A percentile compares a stretch with the other conserved stretches of the same genome.
Conservation (phyloP, 129 eudicot genomes). For the Centrapalus pauciflorus region DNA sequence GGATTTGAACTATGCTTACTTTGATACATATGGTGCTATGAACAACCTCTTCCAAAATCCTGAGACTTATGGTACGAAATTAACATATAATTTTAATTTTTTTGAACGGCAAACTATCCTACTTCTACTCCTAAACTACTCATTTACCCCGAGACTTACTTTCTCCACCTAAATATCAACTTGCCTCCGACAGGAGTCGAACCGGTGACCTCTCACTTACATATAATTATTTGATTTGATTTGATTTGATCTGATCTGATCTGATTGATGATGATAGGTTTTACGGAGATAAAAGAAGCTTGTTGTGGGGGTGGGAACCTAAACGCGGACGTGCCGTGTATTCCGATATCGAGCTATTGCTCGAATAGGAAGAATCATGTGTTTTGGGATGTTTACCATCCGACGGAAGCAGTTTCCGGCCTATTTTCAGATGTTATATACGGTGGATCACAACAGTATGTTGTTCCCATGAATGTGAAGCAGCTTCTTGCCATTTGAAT, state of each 20-base stretch:
- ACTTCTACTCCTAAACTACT: too few relatives aligned
- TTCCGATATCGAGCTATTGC: conserved; percentile 52
- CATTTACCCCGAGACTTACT: too few relatives aligned
- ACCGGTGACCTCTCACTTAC: too few relatives aligned
- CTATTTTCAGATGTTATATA: conserved; percentile 35
- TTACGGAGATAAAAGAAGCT: conserved; percentile 66
- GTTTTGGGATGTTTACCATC: conserved; percentile 85
- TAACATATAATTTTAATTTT: background rate
- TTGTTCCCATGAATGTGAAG: conserved; percentile 47
- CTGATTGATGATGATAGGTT: conserved; percentile 37
- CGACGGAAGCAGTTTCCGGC: conserved; percentile 54
- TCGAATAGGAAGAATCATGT: conserved; percentile 46
- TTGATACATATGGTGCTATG: conserved; percentile 56
- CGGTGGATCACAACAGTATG: conserved; percentile 31
- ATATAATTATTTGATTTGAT: too few relatives aligned
- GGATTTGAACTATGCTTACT: conserved; percentile 47
- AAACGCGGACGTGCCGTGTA: conserved; percentile 53
- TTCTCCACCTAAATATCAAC: too few relatives aligned
- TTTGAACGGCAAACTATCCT: too few relatives aligned
- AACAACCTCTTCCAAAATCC: conserved; percentile 44
- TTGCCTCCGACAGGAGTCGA: too few relatives aligned
- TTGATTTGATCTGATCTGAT: background rate
- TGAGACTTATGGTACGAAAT: conserved; percentile 47
- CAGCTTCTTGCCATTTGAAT: conserved; percentile 45
- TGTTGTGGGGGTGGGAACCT: conserved; percentile 76